phyloP scores from a whole-genome alignment of 2,329 filamentous ascomycete species.

The Colletotrichum gigasporum region DNA sequence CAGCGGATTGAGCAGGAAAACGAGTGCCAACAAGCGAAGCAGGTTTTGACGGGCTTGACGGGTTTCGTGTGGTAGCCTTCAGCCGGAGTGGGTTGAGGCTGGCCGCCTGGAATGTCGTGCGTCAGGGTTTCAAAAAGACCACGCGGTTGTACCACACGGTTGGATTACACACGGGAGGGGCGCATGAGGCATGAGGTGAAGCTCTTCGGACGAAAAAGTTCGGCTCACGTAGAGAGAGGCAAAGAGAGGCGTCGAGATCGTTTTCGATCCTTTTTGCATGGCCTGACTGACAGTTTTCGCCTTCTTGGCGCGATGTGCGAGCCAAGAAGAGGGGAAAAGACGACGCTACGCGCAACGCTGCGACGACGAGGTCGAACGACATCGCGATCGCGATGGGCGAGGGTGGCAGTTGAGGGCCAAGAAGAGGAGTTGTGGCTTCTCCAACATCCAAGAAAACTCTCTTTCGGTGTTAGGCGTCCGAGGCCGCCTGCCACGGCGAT shows the following conservation, averaged over 20 bases:
- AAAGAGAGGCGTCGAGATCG: not conserved
- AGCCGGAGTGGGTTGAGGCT: not conserved
- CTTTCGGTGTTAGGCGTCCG: not conserved
- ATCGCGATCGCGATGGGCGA: not conserved
- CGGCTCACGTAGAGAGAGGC: too few relatives aligned
- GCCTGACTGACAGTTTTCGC: not conserved
- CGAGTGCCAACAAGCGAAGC: not conserved
- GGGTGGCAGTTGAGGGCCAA: not conserved
- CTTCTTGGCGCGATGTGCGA: not conserved
- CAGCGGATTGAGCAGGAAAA: not conserved
- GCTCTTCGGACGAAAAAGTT: not conserved
- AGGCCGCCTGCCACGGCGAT: too few relatives aligned
- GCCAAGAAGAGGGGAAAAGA: not conserved
- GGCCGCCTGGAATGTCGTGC: not conserved
- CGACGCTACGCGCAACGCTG: too few relatives aligned
- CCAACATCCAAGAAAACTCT: not conserved
- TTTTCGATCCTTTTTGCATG: not conserved
- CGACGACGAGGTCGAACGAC: not conserved
- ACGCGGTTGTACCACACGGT: not conserved
- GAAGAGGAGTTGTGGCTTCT: conserved; percentile 13
- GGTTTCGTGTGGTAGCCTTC: conserved; percentile 24
- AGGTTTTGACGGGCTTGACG: conserved; percentile 7
- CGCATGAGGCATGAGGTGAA: not conserved
- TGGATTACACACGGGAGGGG: not conserved
- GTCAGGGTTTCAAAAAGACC: conserved; percentile 1